These are phyloP conservation scores for Hypoxylon trugodes DNA, from an alignment of 495 filamentous ascomycete genomes.

Conservation along the genomic window DNA sequence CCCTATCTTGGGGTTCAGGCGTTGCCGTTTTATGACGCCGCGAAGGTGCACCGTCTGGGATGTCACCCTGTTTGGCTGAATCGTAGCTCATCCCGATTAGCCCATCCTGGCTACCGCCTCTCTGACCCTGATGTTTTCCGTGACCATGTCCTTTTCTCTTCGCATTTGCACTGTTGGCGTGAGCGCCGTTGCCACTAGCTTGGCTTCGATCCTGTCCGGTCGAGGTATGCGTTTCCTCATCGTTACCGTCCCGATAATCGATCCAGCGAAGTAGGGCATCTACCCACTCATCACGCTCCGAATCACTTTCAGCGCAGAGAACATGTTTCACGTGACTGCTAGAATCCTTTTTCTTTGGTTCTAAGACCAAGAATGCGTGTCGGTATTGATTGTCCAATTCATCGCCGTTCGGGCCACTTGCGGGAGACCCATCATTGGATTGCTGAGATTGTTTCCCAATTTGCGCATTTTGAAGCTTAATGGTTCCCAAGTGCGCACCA, in stretches of 20 bases:
- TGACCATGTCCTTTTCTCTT: conserved; percentile 63
- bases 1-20: conserved; percentile 49
- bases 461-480: conserved; percentile 88
- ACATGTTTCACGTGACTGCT: conserved; percentile 91
- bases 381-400: conserved; percentile 90
- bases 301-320: conserved; percentile 92
- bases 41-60: conserved; percentile 52
- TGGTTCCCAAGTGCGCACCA: conserved; percentile 88
- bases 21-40: conserved; percentile 35
- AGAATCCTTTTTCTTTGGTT: conserved; percentile 96
- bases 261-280: conserved; percentile 88
- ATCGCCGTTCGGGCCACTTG: conserved; percentile 68
- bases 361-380: conserved; percentile 92
- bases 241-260: conserved; percentile 72
- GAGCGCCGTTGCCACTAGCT: conserved; percentile 41
- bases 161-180: conserved; percentile 46
- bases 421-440: conserved; percentile 66
- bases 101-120: conserved; percentile 52
- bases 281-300: conserved; percentile 93
- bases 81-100: conserved; percentile 88
- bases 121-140: conserved; percentile 47
- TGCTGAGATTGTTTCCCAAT: conserved; percentile 89
- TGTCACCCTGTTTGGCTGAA: conserved; percentile 72
- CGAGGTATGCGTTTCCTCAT: conserved; percentile 53
- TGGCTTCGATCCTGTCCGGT: conserved; percentile 44